These are phyloP conservation scores for Globisporangium parvum DNA, from an alignment of 352 stramenopile species.

Conservation along the genomic window DNA sequence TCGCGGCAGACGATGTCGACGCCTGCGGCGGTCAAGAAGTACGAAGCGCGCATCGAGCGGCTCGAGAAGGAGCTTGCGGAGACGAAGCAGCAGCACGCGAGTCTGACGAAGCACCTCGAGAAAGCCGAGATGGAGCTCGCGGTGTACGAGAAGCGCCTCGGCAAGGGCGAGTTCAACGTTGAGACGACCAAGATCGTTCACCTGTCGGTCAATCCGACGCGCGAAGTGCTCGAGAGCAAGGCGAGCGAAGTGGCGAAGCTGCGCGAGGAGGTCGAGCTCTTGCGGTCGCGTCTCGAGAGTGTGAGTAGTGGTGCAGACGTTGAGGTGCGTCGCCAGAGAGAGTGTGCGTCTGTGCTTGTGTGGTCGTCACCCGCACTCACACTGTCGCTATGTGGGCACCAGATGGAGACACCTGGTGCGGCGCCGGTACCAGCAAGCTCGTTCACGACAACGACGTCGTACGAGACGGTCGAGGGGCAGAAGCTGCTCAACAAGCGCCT, in stretches of 20 bases:
- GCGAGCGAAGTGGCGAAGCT: conserved; percentile 34
- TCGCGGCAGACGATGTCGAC: conserved; percentile 31
- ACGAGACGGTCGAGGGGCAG: conserved; percentile 80
- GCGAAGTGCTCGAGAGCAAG: conserved; percentile 50
- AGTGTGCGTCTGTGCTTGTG: conserved; percentile 2
- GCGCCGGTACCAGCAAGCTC: conserved; percentile 17
- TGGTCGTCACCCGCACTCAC: conserved; percentile 2
- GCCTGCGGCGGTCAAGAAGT: conserved; percentile 32
- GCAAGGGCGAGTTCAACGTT: conserved; percentile 70
- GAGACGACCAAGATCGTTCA: conserved; percentile 87
- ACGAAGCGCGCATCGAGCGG: conserved; percentile 38
- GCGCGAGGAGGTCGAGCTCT: conserved; percentile 42
- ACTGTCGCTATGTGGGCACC: background rate
- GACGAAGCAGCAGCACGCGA: conserved; percentile 38
- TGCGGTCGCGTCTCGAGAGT: conserved; percentile 42
- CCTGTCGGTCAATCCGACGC: conserved; percentile 77
- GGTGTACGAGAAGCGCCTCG: conserved; percentile 66
- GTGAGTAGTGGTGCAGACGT: conserved; percentile 21
- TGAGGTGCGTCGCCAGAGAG: conserved; percentile 17
- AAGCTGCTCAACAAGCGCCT: conserved; percentile 85
- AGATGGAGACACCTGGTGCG: conserved; percentile 2
- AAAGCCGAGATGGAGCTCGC: conserved; percentile 56
- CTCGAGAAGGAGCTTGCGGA: conserved; percentile 41
- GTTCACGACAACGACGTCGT: conserved; percentile 75
- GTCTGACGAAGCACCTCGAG: conserved; percentile 54